Base-by-base conservation (phyloP, 1,139 yeast genomes). In the Pichia sorboxylosa region DNA sequence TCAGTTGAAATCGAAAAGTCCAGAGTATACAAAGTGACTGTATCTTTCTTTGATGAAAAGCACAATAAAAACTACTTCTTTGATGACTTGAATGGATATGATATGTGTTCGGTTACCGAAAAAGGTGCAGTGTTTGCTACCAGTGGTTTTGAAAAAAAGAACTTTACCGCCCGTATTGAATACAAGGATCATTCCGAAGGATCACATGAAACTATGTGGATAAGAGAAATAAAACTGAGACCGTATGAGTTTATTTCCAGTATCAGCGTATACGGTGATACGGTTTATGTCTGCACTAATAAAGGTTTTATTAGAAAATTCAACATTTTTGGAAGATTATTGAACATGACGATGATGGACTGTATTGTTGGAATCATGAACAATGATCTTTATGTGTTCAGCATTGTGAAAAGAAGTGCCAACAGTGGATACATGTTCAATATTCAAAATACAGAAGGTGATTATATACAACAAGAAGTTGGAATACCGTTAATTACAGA, bases 1-100 rank as follows among this genome's bases (percentile, higher is more conserved):
- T 64, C 82, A 1, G 93, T 83, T 14, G 67, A 60, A 23, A 60
- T 53, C 11, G 52, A 78, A 43, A 72, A 76, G 43, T 21, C 21
- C 11, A 8, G 11, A 8, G n/a, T n/a, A n/a, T 35, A 19, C 13
- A 36, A 39, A 30, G 64, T 87, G 13, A 84, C 95, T 0, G 85
- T 87, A 2, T 73, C 87, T 11, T 90, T 90, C 49, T 85, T 84
- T 48, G 96, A 90, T 51, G 63, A 81, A 31, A 73, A 85, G 0
- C 52, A 69, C n/a, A 80, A 77, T 51, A 72, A 77, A 36, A 95
- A 84, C 46, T 84, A 83, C 47, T 92, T 84, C 55, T 87, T 90
- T 57, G 78, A 77, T 30, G 98, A 90, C 53, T 55, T 70, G 30
- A 64, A 66, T 38, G 66, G 71, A 13, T 83, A 65, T 52, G 94